Evolutionary conservation across 2,329 filamentous ascomycete species (phyloP), one percentile per base, ranked within the genome.

Genomic region (Plectosphaerella plurivora): DNA sequence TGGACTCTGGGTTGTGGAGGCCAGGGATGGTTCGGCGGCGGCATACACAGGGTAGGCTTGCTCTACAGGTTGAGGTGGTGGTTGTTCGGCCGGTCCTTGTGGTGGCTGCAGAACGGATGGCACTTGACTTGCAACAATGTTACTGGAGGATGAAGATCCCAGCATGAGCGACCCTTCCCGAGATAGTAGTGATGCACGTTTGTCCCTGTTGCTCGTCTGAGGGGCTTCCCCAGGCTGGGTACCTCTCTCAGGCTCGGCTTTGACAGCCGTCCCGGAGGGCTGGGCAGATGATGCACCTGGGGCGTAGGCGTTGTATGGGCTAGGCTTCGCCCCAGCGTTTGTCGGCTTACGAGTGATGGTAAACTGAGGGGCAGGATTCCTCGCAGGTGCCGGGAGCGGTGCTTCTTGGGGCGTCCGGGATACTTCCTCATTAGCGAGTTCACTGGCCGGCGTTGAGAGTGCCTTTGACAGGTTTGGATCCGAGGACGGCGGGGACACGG

Each of bases 111-210:
- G 52, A 4, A 59, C 48, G 12, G 61, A 51, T 11, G 28, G 28
- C 28, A 33, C 28, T 33, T 33, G 28, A 33, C 28, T 33, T 12
- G 28, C 28, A 12, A 33, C 28, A 12, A 33, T 33, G 28, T 33
- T 33, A 2, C 2, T 33, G 7, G 28, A 33, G 28, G 28, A 33
- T 12, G 28, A 33, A 2, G 53, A 42, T 8, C 59, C 61, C 44
- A 59, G 54, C 53, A 62, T 59, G 15, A 66, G 49, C 0, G 61
- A 61, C 1, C 51, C 59, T 3, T 63, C 61, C 5, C 61, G 63
- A 10, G 28, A 33, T 2, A 33, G 28, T 12, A 33, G 8, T 3
- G 28, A 33, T 10, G 28, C 28, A 33, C 28, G 28, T 12, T 33
- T 33, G 8, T 33, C 28, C 28, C 28, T 33, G 8, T 9, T 33